Evolutionary conservation across 495 filamentous ascomycete genomes (phyloP).

Genomic region (Lepraria neglecta): DNA sequence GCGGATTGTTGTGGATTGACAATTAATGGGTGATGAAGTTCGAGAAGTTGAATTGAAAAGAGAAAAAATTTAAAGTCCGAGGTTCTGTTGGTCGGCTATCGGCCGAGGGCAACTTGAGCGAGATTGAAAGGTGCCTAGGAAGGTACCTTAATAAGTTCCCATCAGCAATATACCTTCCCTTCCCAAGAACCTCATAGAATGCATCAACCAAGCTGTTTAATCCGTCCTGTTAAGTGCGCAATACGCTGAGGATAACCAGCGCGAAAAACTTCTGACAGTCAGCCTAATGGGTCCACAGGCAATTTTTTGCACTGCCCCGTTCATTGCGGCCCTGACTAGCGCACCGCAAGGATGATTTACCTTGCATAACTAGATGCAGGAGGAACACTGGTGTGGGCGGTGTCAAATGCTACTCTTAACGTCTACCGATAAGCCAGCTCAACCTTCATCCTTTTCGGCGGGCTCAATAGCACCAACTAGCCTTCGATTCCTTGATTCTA

Average conservation of each 20-base stretch:
- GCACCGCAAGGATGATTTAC: not conserved
- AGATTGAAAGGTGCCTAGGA: not conserved
- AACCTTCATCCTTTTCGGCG: not conserved
- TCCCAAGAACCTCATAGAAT: not conserved
- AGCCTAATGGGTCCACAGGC: not conserved
- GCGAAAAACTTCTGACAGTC: not conserved
- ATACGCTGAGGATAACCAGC: not conserved
- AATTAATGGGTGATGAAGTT: not conserved
- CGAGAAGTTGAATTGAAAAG: not conserved
- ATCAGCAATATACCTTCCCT: not conserved
- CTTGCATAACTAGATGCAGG: not conserved
- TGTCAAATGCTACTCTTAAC: not conserved
- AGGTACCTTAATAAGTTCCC: not conserved
- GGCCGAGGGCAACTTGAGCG: constrained; percentile 5
- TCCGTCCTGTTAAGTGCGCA: not conserved
- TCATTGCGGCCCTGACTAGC: not conserved
- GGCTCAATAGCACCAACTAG: not conserved
- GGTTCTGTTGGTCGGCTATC: not conserved
- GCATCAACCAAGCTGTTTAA: not conserved
- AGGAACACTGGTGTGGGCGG: not conserved
- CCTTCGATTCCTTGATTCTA: not conserved
- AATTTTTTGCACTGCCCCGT: not conserved
- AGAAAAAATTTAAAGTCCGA: not conserved
- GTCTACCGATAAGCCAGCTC: not conserved
- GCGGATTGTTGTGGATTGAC: not conserved